Evolutionary conservation across 345 rosid species (phyloP), one percentile per base, ranked within the genome.

Genomic region (Clarkia xantiana): DNA sequence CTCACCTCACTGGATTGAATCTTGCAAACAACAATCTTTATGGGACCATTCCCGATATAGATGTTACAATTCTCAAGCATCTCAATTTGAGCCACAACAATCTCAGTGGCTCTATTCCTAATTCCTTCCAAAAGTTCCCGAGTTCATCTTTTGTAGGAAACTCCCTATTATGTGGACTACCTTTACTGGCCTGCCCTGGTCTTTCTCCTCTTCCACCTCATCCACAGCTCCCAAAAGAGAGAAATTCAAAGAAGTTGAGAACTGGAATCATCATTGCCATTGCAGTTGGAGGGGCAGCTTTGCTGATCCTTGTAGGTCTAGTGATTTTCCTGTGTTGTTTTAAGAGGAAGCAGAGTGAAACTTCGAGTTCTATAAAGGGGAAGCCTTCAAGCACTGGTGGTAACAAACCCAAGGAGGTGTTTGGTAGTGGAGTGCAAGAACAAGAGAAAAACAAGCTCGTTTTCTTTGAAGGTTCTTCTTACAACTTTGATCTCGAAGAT

Each of bases 401-500:
- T 14, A 68, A 57, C 40, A 67, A 77, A 62, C 56, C 54, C 29
- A 86, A 81, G 58, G 94, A 86, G 58, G 94, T 79, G 53, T 91
- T 86, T 43, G 89, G 96, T 14, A 91, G 98, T 63, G 94, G 96
- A 14, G 87, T 84, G 50, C 96, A 84, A 62, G 90, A 80, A 40
- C 79, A 85, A 3, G 98, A 91, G 83, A 91, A 86, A 72, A 86
- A 91, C 83, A 82, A 82, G 80, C 62, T 91, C 71, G 89, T 86
- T 39, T 91, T 83, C 83, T 86, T 83, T 53, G 89, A 76, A 67
- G 98, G 94, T 11, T 74, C 77, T 58, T 77, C 86, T 0, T 73
- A 73, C 59, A 81, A 66, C 47, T 91, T 86, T 41, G 96, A 91
- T 63, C 86, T 91, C 3, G 96, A 86, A 62, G 96, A 91, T 65